These are phyloP conservation scores for Amesomyces nigricolor DNA, from an alignment of 2,329 filamentous ascomycete genomes.

Conservation along the genomic window DNA sequence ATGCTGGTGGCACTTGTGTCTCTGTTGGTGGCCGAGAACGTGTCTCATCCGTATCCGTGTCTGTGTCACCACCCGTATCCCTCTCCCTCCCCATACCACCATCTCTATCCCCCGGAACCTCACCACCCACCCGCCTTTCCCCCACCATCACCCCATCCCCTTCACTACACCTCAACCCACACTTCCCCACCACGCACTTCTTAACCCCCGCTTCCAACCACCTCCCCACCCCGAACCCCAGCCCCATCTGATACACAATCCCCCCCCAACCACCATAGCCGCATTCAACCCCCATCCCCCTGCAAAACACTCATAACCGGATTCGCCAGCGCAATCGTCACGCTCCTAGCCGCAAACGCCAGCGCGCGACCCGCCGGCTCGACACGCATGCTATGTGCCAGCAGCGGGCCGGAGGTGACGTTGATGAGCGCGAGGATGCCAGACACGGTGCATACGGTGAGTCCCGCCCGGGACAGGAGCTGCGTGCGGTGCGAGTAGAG, in stretches of 20 bases:
- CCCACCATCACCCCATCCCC: not conserved
- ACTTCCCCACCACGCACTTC: not conserved
- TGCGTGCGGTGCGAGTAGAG: constrained; percentile 45
- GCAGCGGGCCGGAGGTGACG: constrained; percentile 37
- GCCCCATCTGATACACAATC: constrained; percentile 36
- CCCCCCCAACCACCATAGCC: constrained; percentile 47
- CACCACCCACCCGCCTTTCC: not conserved
- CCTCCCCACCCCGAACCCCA: constrained; percentile 29
- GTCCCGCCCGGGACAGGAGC: constrained; percentile 40
- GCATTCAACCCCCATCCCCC: constrained; percentile 45
- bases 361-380: constrained; percentile 30
- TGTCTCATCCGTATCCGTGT: not conserved
- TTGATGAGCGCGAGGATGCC: constrained; percentile 37
- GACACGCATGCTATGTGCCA: constrained; percentile 35
- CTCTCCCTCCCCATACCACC: too few species aligned
- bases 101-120: not conserved
- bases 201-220: constrained; percentile 22
- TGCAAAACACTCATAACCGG: constrained; percentile 42
- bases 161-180: not conserved
- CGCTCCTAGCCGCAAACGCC: constrained; percentile 45
- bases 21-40: not conserved
- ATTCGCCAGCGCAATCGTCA: constrained; percentile 45
- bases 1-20: not conserved
- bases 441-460: constrained; percentile 36
- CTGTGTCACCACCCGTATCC: not conserved